These are phyloP conservation scores for Meyerozyma carpophila DNA, from an alignment of 1,139 yeast genomes.

Conservation along the genomic window DNA sequence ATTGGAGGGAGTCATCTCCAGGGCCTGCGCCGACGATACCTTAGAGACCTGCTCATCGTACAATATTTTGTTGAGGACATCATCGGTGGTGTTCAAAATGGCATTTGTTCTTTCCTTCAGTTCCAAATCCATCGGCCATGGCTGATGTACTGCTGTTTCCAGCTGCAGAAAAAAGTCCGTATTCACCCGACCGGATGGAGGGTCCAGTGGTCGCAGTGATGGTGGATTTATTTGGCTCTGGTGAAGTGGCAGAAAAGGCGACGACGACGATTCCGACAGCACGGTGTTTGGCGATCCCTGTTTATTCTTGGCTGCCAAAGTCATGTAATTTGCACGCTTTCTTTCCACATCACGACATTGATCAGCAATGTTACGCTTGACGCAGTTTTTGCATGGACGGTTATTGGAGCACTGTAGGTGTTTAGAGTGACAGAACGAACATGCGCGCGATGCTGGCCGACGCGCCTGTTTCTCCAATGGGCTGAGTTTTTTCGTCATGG, in stretches of 20 bases:
- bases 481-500: slow-evolving; percentile 59
- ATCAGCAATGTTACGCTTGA: slow-evolving; percentile 51
- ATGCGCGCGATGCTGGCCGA: slow-evolving; percentile 63
- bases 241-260: not conserved
- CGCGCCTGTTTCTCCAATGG: slow-evolving; percentile 47
- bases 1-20: slow-evolving; percentile 12
- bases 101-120: slow-evolving; percentile 5
- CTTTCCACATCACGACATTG: slow-evolving; percentile 57
- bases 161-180: not conserved
- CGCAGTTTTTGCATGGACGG: slow-evolving; percentile 68
- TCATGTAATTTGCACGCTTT: slow-evolving; percentile 45
- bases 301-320: slow-evolving; percentile 2
- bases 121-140: not conserved
- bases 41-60: slow-evolving; percentile 7
- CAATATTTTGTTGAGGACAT: slow-evolving; percentile 27
- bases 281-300: not conserved
- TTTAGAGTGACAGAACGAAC: slow-evolving; percentile 64
- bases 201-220: not conserved
- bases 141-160: not conserved
- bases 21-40: not conserved
- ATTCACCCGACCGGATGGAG: not conserved
- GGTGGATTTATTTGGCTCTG: not conserved
- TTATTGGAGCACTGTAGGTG: slow-evolving; percentile 61
- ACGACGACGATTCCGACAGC: not conserved
- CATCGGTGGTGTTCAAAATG: slow-evolving; percentile 35